Evolutionary conservation across 2,329 filamentous ascomycete genomes (phyloP).

Genomic region (Thelonectria rubi): DNA sequence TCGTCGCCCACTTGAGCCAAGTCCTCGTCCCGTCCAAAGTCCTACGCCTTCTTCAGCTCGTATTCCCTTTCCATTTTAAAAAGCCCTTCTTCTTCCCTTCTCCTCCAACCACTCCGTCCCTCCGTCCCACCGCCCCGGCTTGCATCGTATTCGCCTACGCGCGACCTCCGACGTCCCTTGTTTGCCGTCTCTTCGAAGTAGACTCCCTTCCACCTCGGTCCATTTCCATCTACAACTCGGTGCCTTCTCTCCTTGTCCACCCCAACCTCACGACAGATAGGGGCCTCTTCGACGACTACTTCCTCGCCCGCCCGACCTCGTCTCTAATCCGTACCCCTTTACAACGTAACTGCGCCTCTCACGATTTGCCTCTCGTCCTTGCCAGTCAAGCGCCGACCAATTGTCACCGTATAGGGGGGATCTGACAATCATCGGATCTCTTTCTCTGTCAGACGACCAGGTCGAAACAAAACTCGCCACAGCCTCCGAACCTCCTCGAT

Average conservation of each 20-base stretch:
- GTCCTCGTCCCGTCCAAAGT: constrained; percentile 23
- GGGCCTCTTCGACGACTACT: constrained; percentile 22
- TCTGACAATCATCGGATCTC: constrained; percentile 15
- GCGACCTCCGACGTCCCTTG: constrained; percentile 28
- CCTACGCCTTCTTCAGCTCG: constrained; percentile 37
- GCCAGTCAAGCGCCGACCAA: constrained; percentile 17
- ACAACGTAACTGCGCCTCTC: constrained; percentile 5
- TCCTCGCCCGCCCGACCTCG: constrained; percentile 11
- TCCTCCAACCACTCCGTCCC: constrained; percentile 37
- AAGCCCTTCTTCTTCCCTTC: constrained; percentile 31
- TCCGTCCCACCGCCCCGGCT: constrained; percentile 43
- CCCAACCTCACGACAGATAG: constrained; percentile 21
- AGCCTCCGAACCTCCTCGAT: constrained; percentile 23
- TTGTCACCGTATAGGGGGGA: constrained; percentile 19
- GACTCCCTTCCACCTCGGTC: neutral
- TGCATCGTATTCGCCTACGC: constrained; percentile 35
- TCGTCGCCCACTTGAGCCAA: constrained; percentile 7
- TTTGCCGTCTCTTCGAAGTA: constrained; percentile 5
- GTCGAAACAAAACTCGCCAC: constrained; percentile 17
- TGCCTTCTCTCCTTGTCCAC: constrained; percentile 7
- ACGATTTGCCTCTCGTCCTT: constrained; percentile 14
- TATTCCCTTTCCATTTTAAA: constrained; percentile 40
- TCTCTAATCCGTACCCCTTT: constrained; percentile 12
- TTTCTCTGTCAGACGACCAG: constrained; percentile 16
- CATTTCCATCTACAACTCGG: constrained; percentile 12